Evolutionary conservation across 1,284 basidiomycete species (phyloP).

Genomic region (Pseudozyma flocculosa): DNA sequence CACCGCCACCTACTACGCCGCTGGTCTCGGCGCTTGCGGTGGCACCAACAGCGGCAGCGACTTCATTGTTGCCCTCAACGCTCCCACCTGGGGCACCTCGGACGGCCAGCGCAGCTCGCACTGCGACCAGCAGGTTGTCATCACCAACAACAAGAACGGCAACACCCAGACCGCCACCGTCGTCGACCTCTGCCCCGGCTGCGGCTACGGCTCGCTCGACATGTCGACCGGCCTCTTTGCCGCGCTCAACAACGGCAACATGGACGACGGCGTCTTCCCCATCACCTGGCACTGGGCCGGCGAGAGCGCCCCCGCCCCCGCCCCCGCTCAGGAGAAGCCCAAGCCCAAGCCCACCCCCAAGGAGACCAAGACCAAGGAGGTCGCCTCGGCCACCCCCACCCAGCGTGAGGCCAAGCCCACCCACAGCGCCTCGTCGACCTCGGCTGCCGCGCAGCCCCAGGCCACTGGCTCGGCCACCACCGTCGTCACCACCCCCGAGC

Average conservation of each 20-base stretch:
- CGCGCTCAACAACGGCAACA: constrained; percentile 46
- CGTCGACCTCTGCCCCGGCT: constrained; percentile 72
- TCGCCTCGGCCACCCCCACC: constrained; percentile 14
- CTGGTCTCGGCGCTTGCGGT: constrained; percentile 37
- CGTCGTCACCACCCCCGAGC: constrained; percentile 33
- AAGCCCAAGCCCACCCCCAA: constrained; percentile 7
- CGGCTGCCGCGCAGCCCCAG: constrained; percentile 20
- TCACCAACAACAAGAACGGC: constrained; percentile 65
- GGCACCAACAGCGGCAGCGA: constrained; percentile 19
- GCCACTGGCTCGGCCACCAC: neutral
- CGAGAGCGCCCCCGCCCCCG: neutral
- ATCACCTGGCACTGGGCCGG: constrained; percentile 39
- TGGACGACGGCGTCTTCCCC: constrained; percentile 50
- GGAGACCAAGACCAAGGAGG: constrained; percentile 1
- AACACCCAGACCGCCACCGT: constrained; percentile 68
- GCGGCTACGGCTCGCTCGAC: constrained; percentile 74
- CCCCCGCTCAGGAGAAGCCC: constrained; percentile 13
- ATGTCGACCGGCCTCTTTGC: constrained; percentile 73
- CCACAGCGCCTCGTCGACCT: constrained; percentile 9
- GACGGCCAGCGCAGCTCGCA: constrained; percentile 15
- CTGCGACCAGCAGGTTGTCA: constrained; percentile 69
- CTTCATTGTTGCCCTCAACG: constrained; percentile 53
- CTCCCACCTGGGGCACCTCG: constrained; percentile 37
- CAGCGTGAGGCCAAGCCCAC: neutral
- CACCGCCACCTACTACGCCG: constrained; percentile 49